Percentiles rank a stretch among this genome's conserved stretches.
Evolutionary conservation across 2,329 filamentous ascomycete species (phyloP).

Genomic region (Hypoxylon sp.): DNA sequence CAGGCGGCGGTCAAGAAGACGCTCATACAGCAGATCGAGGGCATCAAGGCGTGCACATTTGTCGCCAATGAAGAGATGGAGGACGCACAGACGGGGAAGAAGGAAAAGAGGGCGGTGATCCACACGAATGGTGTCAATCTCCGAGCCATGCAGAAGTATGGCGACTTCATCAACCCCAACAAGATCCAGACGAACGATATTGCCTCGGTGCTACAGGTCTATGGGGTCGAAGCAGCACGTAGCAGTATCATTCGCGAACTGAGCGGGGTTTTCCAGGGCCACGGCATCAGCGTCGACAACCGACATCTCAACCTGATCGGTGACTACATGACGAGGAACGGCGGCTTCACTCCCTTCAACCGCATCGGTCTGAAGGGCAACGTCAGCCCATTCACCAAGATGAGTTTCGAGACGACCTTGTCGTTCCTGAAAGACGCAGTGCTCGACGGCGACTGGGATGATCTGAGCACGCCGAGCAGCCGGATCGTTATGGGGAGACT

Average conservation of each 20-base stretch:
- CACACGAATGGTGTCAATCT: slow-evolving; percentile 89
- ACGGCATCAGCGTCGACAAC: slow-evolving; percentile 91
- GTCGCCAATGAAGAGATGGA: slow-evolving; percentile 65
- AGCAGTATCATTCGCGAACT: slow-evolving; percentile 88
- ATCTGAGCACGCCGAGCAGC: slow-evolving; percentile 83
- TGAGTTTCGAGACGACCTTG: slow-evolving; percentile 98
- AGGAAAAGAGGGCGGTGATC: slow-evolving; percentile 64
- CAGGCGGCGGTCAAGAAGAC: slow-evolving; percentile 80
- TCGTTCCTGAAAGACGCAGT: slow-evolving; percentile 93
- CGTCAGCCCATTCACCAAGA: slow-evolving; percentile 94
- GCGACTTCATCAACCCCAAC: slow-evolving; percentile 85
- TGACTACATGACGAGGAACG: slow-evolving; percentile 96
- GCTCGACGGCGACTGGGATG: slow-evolving; percentile 88
- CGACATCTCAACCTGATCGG: slow-evolving; percentile 95
- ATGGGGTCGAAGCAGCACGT: slow-evolving; percentile 93
- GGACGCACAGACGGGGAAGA: slow-evolving; percentile 57
- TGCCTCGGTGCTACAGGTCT: slow-evolving; percentile 80
- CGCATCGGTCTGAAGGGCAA: slow-evolving; percentile 86
- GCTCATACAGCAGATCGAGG: slow-evolving; percentile 85
- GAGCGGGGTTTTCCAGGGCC: slow-evolving; percentile 82
- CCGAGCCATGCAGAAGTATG: slow-evolving; percentile 86
- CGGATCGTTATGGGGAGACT: slow-evolving; percentile 87
- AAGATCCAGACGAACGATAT: slow-evolving; percentile 93
- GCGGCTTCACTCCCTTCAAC: slow-evolving; percentile 90
- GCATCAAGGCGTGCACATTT: slow-evolving; percentile 75